Evolutionary conservation across 192 early-diverging fungal species (phyloP).

Genomic region (Podila epigama): DNA sequence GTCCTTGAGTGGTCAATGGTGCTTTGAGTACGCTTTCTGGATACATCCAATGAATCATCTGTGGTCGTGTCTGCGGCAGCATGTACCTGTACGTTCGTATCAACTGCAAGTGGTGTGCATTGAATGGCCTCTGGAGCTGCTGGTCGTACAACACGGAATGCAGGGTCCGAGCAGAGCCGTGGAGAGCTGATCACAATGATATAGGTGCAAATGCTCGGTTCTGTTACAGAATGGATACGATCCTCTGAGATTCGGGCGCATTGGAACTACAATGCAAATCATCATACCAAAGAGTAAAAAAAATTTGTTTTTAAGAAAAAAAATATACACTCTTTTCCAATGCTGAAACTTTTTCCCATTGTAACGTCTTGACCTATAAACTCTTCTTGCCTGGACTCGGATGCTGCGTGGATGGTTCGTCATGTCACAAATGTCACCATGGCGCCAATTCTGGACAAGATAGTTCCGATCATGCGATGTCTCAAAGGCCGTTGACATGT

Average conservation of each 20-base stretch:
- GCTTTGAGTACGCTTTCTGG: not conserved
- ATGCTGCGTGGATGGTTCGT: conserved; percentile 71
- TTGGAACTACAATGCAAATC: conserved; percentile 65
- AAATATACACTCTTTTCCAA: not conserved
- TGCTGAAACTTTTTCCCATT: not conserved
- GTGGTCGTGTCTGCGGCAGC: not conserved
- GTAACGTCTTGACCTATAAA: too few species aligned
- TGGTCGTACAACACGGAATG: conserved; percentile 45
- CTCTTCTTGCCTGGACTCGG: conserved; percentile 65
- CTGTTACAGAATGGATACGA: conserved; percentile 68
- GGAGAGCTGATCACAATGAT: conserved; percentile 75
- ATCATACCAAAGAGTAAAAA: not conserved
- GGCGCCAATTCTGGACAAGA: conserved; percentile 70
- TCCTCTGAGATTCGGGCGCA: conserved; percentile 67
- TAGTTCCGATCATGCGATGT: conserved; percentile 56
- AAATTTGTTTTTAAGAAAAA: not conserved
- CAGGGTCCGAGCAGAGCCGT: conserved; percentile 67
- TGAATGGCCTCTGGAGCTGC: conserved; percentile 25
- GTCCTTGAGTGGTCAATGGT: too few species aligned
- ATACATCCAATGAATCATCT: not conserved
- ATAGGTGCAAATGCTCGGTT: conserved; percentile 75
- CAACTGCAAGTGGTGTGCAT: not conserved
- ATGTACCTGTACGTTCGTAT: too few species aligned
- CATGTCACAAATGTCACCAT: conserved; percentile 79
- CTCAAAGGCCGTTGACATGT: conserved; percentile 26